Evolutionary conservation across 1,284 basidiomycete species (phyloP).

Genomic region (Sanghuangporus weigelae): DNA sequence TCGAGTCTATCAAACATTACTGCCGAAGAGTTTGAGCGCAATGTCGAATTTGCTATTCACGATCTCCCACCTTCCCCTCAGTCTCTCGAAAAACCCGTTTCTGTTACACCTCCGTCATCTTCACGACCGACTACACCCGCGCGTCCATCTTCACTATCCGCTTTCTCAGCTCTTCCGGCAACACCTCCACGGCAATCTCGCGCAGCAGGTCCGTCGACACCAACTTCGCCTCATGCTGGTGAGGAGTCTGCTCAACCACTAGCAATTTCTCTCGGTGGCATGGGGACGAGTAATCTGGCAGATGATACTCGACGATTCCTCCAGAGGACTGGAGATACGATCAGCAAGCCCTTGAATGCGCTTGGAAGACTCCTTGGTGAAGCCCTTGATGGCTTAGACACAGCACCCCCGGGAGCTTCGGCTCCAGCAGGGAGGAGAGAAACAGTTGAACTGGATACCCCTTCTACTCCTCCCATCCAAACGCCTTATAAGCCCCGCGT

Average conservation of each 20-base stretch:
- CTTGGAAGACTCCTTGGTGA: conserved; percentile 84
- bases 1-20: conserved; percentile 88
- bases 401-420: conserved; percentile 28
- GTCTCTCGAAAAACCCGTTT: conserved; percentile 20
- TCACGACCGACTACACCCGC: conserved; percentile 23
- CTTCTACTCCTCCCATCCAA: conserved; percentile 40
- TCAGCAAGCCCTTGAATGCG: conserved; percentile 83
- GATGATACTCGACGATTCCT: conserved; percentile 80
- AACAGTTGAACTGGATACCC: conserved; percentile 25
- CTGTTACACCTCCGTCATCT: conserved; percentile 11
- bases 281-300: conserved; percentile 43
- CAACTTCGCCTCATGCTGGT: conserved; percentile 52
- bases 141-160: conserved; percentile 20
- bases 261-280: conserved; percentile 51
- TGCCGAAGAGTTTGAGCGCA: conserved; percentile 88
- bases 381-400: conserved; percentile 53
- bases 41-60: conserved; percentile 83
- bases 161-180: neutral
- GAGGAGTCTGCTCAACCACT: conserved; percentile 84
- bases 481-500: conserved; percentile 73
- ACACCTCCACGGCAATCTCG: neutral
- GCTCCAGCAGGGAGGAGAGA: conserved; percentile 28
- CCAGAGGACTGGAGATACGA: conserved; percentile 83
- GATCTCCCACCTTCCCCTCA: conserved; percentile 54
- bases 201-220: conserved; percentile 24